Evolutionary conservation across 768 basidiomycete genomes (phyloP), one percentile per base, ranked within the genome.

Genomic region (Collybia nuda): DNA sequence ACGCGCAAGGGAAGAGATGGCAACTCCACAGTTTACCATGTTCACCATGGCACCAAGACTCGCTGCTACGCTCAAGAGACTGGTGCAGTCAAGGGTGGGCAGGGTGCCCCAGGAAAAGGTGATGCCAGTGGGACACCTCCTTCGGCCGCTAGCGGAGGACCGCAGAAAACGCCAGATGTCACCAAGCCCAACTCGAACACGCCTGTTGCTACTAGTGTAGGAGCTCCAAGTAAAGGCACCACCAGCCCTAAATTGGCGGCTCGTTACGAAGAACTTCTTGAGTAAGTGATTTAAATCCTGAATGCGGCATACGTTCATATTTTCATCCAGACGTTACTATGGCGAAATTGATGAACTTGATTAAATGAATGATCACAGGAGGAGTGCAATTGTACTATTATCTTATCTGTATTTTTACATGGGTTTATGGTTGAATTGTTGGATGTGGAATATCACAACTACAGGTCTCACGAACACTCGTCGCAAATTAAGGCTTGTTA

Each of bases 281-380:
- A 45, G 51, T 53, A 29, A 42, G 48, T 46, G 21, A 12, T 43
- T 1, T 35, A 17, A 15, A 44, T 29, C 8, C 26, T 50, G 18
- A 46, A 35, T 26, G 22, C 5, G 6, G 2, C 32, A 32, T 32
- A 11, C 12, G 12, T 32, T 32, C 6, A 32, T 11, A 11, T 39
- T 23, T 14, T 28, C 22, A 37, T 18, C 3, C 18, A 54, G 48
- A 42, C 53, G 48, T 35, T 49, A 50, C 53, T 54, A 50, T 40
- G 35, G 39, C 40, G 53, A 54, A 39, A 42, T 54, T 12, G 53
- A 54, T 29, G 48, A 54, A 40, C 53, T 54, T 37, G 53, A 54
- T 37, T 54, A 50, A 50, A 44, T 43, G 38, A 24, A 19, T 37
- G 24, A 39, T 23, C 26, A 11, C n/a, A 12, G 37, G 40, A 47